A percentile compares a stretch with the other conserved stretches of the same genome.
Conservation (phyloP, 306 rosid genomes). For the Senna siamea region DNA sequence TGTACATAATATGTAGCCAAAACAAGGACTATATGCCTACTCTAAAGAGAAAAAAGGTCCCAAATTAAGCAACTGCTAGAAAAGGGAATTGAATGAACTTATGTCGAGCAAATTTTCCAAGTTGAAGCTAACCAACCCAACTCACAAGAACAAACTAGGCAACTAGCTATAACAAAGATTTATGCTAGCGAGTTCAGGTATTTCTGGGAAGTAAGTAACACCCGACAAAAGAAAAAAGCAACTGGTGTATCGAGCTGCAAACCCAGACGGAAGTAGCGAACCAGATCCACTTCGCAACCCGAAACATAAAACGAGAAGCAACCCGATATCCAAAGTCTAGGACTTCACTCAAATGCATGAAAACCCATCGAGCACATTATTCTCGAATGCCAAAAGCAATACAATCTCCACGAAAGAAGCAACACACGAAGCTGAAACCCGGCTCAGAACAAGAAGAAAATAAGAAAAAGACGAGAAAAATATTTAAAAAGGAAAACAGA, state of each 20-base stretch:
- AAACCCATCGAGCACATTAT: slow-evolving; percentile 53
- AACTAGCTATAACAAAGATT: not conserved
- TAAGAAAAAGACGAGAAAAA: slow-evolving; percentile 15
- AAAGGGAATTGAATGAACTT: not conserved
- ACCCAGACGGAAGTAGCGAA: slow-evolving; percentile 38
- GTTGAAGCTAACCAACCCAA: not conserved
- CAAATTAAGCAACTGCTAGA: not conserved
- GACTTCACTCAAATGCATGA: slow-evolving; percentile 47
- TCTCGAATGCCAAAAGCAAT: slow-evolving; percentile 36
- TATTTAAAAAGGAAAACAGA: not conserved
- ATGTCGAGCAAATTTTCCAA: not conserved
- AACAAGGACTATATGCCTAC: not conserved
- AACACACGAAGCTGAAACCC: slow-evolving; percentile 31
- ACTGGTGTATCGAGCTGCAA: slow-evolving; percentile 26
- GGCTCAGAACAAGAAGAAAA: not conserved
- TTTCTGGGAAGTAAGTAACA: not conserved
- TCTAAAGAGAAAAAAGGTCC: not conserved
- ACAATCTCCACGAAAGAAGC: slow-evolving; percentile 41
- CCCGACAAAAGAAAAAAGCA: not conserved
- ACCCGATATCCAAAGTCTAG: slow-evolving; percentile 38
- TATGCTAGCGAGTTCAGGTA: not conserved
- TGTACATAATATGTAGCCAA: not conserved
- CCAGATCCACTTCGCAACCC: slow-evolving; percentile 60
- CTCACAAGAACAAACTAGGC: slow-evolving; percentile 3
- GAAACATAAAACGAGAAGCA: slow-evolving; percentile 36